Evolutionary conservation across 208 protist genomes (phyloP), one percentile per base, ranked within the genome.

Genomic region (Trypanosomatidae sp.): DNA sequence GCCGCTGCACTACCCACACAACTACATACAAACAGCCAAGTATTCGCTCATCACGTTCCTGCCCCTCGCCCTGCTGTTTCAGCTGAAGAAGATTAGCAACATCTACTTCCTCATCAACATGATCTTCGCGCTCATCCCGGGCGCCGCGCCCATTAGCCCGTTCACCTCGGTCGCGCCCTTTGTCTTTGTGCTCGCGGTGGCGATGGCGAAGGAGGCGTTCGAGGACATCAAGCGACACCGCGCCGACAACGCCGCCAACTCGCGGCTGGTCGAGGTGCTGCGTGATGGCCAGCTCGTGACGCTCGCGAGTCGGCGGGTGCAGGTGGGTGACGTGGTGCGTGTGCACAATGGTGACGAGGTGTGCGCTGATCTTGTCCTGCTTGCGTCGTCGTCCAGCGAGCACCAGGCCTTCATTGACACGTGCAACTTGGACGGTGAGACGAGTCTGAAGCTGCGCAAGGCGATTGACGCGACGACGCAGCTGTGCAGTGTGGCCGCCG

Each of bases 31-130:
- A 15, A 98, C 95, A 16, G 94, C 91, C 15, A 90, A 96, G 67
- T 98, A 98, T 67, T 92, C 76, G 8, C 2, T 78, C 2, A 56
- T 66, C 18, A 88, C 79, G 5, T 98, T 98, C 33, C 46, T 98
- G 15, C 94, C 94, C n/a, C 54, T 97, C 11, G 81, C 69, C 19
- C 60, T 97, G 7, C 61, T 94, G 7, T 76, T 96, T 41, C 93
- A 98, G 61, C 96, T 97, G 35, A 71, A 30, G 22, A 84, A 87
- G 54, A 66, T 84, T 6, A 92, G 91, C 26, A 98, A 98, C 48
- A 40, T 95, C 16, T 98, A 97, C 61, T 98, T 98, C 60, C 62
- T 98, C 11, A 53, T 97, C 6, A 84, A 78, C 46, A 94, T 91
- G 69, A 66, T 95, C 28, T 72, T 98, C 21, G 61, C 74, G 6